A percentile compares a stretch with the other conserved stretches of the same genome.
These are phyloP conservation scores for Aspergillus ellipticus DNA, from an alignment of 495 filamentous ascomycete genomes.

Conservation along the genomic window DNA sequence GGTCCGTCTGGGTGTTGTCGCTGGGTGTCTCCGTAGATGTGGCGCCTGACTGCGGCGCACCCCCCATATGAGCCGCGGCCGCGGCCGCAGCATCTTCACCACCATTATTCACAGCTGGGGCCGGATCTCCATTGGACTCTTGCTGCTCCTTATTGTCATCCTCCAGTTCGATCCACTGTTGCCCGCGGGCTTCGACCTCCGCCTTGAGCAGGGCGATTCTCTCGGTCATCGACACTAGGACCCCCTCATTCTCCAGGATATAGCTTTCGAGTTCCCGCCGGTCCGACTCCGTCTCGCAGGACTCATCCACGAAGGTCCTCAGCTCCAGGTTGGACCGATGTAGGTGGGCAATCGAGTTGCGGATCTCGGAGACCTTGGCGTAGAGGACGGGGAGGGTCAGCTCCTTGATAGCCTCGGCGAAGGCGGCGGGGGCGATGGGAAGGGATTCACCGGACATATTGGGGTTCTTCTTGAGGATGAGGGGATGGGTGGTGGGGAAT, in stretches of 20 bases:
- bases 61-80: no score
- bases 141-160: conserved; percentile 20
- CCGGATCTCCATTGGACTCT: conserved; percentile 12
- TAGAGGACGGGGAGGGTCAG: conserved; percentile 70
- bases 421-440: conserved; percentile 35
- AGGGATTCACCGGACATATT: conserved; percentile 35
- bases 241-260: conserved; percentile 66
- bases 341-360: conserved; percentile 79
- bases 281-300: conserved; percentile 57
- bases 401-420: conserved; percentile 67
- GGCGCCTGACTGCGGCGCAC: no score
- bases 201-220: conserved; percentile 61
- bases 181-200: conserved; percentile 74
- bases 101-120: conserved; percentile 3
- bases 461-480: neutral
- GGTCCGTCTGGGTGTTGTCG: conserved; percentile 25
- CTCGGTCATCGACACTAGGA: conserved; percentile 69
- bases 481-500: neutral
- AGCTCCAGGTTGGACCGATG: conserved; percentile 73
- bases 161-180: conserved; percentile 61
- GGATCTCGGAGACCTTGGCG: conserved; percentile 76
- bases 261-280: conserved; percentile 49
- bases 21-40: neutral
- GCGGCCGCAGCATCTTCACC: neutral
- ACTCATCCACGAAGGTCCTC: conserved; percentile 50